Base-by-base conservation (phyloP, 2,329 filamentous ascomycete genomes). In the Fusarium kyushuense region DNA sequence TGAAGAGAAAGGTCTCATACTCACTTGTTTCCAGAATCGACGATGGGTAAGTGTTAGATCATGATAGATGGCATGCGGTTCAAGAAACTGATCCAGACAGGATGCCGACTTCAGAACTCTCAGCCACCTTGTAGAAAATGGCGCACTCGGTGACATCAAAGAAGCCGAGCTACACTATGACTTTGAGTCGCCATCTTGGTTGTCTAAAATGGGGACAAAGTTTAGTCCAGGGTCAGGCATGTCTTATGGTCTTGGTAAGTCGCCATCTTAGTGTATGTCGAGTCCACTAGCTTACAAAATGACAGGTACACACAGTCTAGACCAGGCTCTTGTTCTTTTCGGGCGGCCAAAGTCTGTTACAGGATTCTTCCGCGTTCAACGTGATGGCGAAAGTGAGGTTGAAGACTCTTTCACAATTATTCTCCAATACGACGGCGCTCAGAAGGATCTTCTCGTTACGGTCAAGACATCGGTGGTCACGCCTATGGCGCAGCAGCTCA, bases 121-220 rank as follows among this genome's bases (percentile, higher is more conserved):
- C 1, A 62, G 58, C 5, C 47, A 63, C 6, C 54, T 73, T 0
- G 19, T 70, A 1, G 42, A 58, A 0, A 58, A 66, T 17, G 59
- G 58, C 10, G 71, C 71, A 16, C 23, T 73, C 0, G 89, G 89
- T 17, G 83, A 88, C 3, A 80, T 91, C 48, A 84, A 85, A 36
- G 89, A 91, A 67, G 90, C 88, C 51, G 86, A 91, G 69, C 84
- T 88, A 5, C 88, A 90, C 75, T 91, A 90, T 60, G 89, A 92
- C 71, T 86, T 83, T 38, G 80, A 81, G 35, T 77, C 76, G 1
- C 79, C 82, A 0, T 42, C 72, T 2, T 84, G 81, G 81, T 67
- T 83, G 0, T 58, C 72, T 1, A 53, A 42, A 1, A 79, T 77
- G 72, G 78, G 67, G 0, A 56, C 52, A 7, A 76, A 76, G 30